Evolutionary conservation across 345 rosid species (phyloP), one percentile per base, ranked within the genome.

Genomic region (Draba incana): DNA sequence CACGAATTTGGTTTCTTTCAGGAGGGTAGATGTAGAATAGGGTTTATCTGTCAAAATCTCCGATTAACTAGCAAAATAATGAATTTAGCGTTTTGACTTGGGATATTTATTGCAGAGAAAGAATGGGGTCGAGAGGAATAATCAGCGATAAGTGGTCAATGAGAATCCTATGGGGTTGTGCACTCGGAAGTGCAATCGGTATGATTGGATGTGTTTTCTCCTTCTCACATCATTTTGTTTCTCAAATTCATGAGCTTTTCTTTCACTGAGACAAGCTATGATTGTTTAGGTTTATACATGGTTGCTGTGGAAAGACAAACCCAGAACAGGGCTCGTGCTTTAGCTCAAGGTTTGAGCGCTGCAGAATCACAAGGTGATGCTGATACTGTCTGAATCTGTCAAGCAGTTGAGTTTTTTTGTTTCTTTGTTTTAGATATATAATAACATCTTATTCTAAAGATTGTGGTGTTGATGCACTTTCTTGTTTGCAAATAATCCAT

Each of bases 111-210:
- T 58, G 51, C 58, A 45, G 69, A 51, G 60, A 4, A 49, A 62
- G 20, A 27, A 69, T 68, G 74, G 63, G 51, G 8, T 62, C 78
- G 73, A 75, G 90, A 70, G 88, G 90, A 71, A 80, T 81, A 11
- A 81, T 89, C 25, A 77, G 75, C 28, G 96, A 87, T 73, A 87
- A 82, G 68, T 89, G 89, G 92, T 84, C 92, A 61, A 82, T 80
- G 86, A 81, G 92, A 81, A 60, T 87, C 69, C 86, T 89, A 33
- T 89, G 92, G 96, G 70, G 74, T 10, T 89, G 88, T 59, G 92
- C 89, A 6, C 30, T 86, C 60, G 92, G 96, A 74, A 89, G 86
- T 77, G 96, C 86, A 56, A 37, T 31, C 7, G 35, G 35, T n/a
- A n/a, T n/a, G n/a, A n/a, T n/a, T n/a, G n/a, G n/a, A n/a, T n/a